These are phyloP conservation scores for Fusarium sp. DNA, from an alignment of 2,329 filamentous ascomycete species.

Conservation along the genomic window DNA sequence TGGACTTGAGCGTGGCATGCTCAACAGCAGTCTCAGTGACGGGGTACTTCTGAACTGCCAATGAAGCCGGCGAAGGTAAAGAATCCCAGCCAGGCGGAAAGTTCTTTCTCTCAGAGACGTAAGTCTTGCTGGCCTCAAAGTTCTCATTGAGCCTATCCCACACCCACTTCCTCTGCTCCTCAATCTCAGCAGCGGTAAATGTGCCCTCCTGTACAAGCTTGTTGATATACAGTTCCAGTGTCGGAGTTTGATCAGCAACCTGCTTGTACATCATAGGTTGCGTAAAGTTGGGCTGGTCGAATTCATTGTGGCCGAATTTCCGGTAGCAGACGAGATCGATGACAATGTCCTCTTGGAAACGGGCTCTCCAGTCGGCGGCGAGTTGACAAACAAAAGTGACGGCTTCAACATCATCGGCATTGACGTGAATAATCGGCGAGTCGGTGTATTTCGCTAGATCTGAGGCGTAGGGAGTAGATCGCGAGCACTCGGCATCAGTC, in stretches of 20 bases:
- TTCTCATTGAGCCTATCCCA: slow-evolving; percentile 98
- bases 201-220: slow-evolving; percentile 91
- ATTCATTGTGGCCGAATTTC: slow-evolving; percentile 99
- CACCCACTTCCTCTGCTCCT: slow-evolving; percentile 99
- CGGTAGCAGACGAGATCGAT: slow-evolving; percentile 98
- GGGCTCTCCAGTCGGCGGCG: slow-evolving; percentile 95
- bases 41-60: slow-evolving; percentile 92
- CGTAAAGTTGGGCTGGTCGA: slow-evolving; percentile 97
- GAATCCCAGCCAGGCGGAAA: slow-evolving; percentile 74
- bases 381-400: slow-evolving; percentile 98
- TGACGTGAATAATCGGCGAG: slow-evolving; percentile 98
- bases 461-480: slow-evolving; percentile 97
- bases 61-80: not conserved
- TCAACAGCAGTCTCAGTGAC: slow-evolving; percentile 88
- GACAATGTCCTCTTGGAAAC: slow-evolving; percentile 97
- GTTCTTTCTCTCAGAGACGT: slow-evolving; percentile 92
- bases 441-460: slow-evolving; percentile 99
- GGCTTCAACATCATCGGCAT: slow-evolving; percentile 96
- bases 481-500: slow-evolving; percentile 93
- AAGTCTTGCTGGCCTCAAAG: slow-evolving; percentile 95
- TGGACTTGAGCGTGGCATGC: slow-evolving; percentile 77
- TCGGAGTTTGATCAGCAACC: slow-evolving; percentile 83
- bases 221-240: slow-evolving; percentile 89
- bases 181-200: slow-evolving; percentile 95
- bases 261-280: slow-evolving; percentile 99